Evolutionary conservation across 2,329 filamentous ascomycete genomes (phyloP).

Genomic region (Diplocarpon mali): DNA sequence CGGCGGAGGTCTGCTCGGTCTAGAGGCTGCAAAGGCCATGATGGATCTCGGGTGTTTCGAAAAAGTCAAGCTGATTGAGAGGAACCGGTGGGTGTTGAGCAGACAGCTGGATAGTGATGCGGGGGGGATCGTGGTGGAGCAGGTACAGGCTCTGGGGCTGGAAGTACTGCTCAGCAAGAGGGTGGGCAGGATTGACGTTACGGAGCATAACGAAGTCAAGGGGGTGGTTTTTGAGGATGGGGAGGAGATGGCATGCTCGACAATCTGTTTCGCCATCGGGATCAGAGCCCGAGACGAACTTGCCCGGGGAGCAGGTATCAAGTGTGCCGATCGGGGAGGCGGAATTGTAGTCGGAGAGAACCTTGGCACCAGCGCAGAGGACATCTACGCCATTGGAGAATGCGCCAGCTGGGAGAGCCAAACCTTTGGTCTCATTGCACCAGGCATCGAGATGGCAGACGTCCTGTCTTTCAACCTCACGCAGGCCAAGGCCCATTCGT

Average conservation of each 20-base stretch:
- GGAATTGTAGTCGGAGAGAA: constrained; percentile 52
- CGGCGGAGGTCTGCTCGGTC: constrained; percentile 71
- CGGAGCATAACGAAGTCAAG: constrained; percentile 54
- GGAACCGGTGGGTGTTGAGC: constrained; percentile 72
- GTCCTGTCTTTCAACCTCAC: constrained; percentile 86
- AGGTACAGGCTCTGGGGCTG: constrained; percentile 66
- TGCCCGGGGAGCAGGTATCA: constrained; percentile 57
- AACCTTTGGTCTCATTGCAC: constrained; percentile 80
- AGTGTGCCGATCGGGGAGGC: constrained; percentile 60
- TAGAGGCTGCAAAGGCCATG: constrained; percentile 89
- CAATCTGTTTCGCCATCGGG: constrained; percentile 83
- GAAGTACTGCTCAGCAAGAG: constrained; percentile 70
- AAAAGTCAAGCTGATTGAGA: constrained; percentile 68
- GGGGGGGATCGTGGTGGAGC: constrained; percentile 69
- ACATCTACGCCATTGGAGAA: constrained; percentile 82
- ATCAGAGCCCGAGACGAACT: constrained; percentile 73
- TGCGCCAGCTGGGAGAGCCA: constrained; percentile 84
- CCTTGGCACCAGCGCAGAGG: constrained; percentile 57
- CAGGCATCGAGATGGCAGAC: constrained; percentile 87
- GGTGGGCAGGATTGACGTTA: constrained; percentile 60
- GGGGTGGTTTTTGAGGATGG: constrained; percentile 76
- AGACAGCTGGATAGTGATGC: constrained; percentile 75
- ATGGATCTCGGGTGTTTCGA: constrained; percentile 68
- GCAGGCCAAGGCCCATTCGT: constrained; percentile 61
- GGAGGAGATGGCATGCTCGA: constrained; percentile 63